Evolutionary conservation across 176 grass and related monocot genomes (phyloP), one percentile per base, ranked within the genome.

Genomic region (Phoenix roebelenii): DNA sequence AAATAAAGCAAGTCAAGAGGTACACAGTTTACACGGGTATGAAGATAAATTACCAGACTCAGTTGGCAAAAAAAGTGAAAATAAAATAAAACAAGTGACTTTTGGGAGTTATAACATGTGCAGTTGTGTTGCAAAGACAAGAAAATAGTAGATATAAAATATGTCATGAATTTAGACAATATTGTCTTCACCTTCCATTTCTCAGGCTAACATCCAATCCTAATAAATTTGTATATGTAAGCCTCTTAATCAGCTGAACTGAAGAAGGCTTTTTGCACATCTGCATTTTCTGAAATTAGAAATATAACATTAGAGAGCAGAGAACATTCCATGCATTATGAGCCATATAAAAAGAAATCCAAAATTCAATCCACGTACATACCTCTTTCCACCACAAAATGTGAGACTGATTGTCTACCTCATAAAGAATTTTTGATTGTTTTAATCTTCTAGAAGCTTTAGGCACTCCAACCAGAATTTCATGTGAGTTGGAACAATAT

Each of bases 331-430:
- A 44, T 44, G 35, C 7, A 44, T 44, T 44, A 44, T 63, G 44
- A 18, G 29, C 24, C 18, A 58, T 53, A 75, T 7, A 66, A 54
- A 3, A 53, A 17, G 1, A 57, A 74, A 22, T 14, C 22, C 12
- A 12, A 30, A 19, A 58, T 22, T 16, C 58, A 48, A 70, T 25
- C 51, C 74, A 75, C 73, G 30, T 20, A 75, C 52, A 30, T 24
- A 97, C 90, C 90, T 97, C 92, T 85, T 88, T 97, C 92, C 92
- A 97, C 92, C 92, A 97, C 14, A 72, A 16, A 61, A 97, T 78
- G 82, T 97, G 87, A 1, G 72, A 76, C 16, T 85, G 65, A 35
- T 72, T 72, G 63, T 59, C 63, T 82, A 82, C 80, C 51, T 82
- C 76, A 52, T 67, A 74, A 50, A 83, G 30, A 66, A 74, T 48